Evolutionary conservation across 1,284 basidiomycete species (phyloP), one percentile per base, ranked within the genome.

Genomic region (Sporisorium iseilematis-ciliati): DNA sequence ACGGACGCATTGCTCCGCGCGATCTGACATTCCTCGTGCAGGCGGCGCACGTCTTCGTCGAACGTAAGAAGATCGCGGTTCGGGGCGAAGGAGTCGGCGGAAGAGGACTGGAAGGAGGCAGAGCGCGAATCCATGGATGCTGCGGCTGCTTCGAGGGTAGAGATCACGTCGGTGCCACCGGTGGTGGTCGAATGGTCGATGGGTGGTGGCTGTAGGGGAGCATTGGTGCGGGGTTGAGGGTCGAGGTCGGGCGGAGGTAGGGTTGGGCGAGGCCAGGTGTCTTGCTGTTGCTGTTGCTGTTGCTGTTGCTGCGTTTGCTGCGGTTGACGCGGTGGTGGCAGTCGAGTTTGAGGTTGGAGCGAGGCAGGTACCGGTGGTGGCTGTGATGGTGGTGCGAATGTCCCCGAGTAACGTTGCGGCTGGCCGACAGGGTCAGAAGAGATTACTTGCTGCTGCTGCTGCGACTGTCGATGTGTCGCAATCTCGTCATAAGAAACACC

Each of bases 21-120:
- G 5, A 79, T 72, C 10, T 72, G 58, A 55, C 79, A 81, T 60
- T 81, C 77, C 26, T 81, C 77, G 51, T 78, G 78, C 52, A 81
- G 46, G n/a, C 72, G 66, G 6, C 74, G 66, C 8, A 74, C 59
- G 48, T 82, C 79, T 52, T 75, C 77, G 12, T 73, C 73, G 21
- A 58, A 41, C 18, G 55, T 54, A 21, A 69, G 46, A 14, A 57
- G 31, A 35, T 66, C 55, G 46, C 54, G 31, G 18, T 48, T 25
- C 18, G 35, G 16, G 3, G 52, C 7, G 53, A 45, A 35, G 21
- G 20, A 16, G 20, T 7, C 42, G n/a, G 35, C 55, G 2, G 45
- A 46, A 7, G 46, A 29, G 6, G 46, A 48, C 5, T 40, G 58
- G 16, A 40, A 38, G 11, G 63, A 65, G 2, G 57, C 50, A 6